Conservation (phyloP, 495 filamentous ascomycete species). For the Endocarpon pusillum region DNA sequence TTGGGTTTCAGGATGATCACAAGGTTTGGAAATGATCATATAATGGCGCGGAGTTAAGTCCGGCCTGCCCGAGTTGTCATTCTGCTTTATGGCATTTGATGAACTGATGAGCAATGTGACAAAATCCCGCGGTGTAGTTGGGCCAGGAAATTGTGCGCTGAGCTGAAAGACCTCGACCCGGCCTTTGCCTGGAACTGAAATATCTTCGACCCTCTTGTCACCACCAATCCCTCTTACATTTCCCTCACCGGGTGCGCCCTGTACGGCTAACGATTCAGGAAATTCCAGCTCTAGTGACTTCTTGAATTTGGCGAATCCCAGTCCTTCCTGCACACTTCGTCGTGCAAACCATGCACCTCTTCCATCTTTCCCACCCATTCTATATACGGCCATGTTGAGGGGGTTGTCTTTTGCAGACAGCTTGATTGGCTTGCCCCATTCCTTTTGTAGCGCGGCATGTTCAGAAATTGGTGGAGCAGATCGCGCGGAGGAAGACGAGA, state of each 20-base stretch:
- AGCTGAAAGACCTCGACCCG: constrained; percentile 52
- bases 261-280: constrained; percentile 40
- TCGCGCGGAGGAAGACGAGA: constrained; percentile 35
- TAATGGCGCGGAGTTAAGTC: constrained; percentile 31
- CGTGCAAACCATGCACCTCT: constrained; percentile 82
- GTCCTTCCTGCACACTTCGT: constrained; percentile 60
- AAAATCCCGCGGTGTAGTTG: constrained; percentile 77
- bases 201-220: constrained; percentile 49
- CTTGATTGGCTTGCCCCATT: constrained; percentile 78
- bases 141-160: constrained; percentile 77
- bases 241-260: constrained; percentile 43
- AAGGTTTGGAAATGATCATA: constrained; percentile 76
- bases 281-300: constrained; percentile 35
- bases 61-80: constrained; percentile 8
- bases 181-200: constrained; percentile 21
- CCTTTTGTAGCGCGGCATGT: constrained; percentile 41
- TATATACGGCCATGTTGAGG: constrained; percentile 60
- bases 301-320: constrained; percentile 52
- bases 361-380: constrained; percentile 59
- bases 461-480: constrained; percentile 29
- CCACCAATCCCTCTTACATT: constrained; percentile 72
- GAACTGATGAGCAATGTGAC: constrained; percentile 52
- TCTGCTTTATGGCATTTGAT: constrained; percentile 17
- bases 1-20: constrained; percentile 54
- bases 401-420: constrained; percentile 53